Evolutionary conservation across 2,329 filamentous ascomycete species (phyloP).

Genomic region (Claviceps cyperi): DNA sequence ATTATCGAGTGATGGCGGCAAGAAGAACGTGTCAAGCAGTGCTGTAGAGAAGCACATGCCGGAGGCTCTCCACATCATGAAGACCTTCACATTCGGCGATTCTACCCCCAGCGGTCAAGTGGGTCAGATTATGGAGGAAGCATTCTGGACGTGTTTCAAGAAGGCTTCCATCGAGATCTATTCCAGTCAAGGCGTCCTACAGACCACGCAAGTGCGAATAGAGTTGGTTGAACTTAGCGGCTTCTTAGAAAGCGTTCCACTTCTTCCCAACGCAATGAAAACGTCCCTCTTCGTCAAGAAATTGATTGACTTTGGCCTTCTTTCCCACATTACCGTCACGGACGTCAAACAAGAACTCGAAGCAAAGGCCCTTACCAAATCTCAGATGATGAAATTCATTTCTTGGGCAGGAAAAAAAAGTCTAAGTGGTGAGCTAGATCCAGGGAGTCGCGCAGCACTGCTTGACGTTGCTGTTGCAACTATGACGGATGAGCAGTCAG

Average conservation of each 20-base stretch:
- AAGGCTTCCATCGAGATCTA: slow-evolving; percentile 74
- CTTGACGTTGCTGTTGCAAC: slow-evolving; percentile 70
- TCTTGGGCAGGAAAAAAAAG: slow-evolving; percentile 69
- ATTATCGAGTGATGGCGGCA: slow-evolving; percentile 27
- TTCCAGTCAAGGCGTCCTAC: slow-evolving; percentile 73
- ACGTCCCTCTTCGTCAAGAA: slow-evolving; percentile 64
- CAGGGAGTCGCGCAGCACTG: slow-evolving; percentile 49
- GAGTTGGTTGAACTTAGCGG: slow-evolving; percentile 47
- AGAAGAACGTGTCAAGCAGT: slow-evolving; percentile 40
- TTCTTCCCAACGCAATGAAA: slow-evolving; percentile 64
- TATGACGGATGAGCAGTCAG: slow-evolving; percentile 45
- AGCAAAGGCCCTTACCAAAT: slow-evolving; percentile 62
- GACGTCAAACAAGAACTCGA: slow-evolving; percentile 79
- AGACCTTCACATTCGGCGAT: slow-evolving; percentile 77
- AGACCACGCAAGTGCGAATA: slow-evolving; percentile 71
- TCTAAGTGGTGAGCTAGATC: slow-evolving; percentile 56
- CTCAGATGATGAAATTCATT: slow-evolving; percentile 70
- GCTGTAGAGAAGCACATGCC: slow-evolving; percentile 56
- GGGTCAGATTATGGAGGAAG: slow-evolving; percentile 78
- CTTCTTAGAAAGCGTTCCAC: slow-evolving; percentile 81
- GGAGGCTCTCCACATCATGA: slow-evolving; percentile 67
- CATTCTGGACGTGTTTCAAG: slow-evolving; percentile 86
- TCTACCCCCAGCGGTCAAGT: slow-evolving; percentile 80
- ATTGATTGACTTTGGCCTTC: slow-evolving; percentile 68
- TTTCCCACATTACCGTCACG: slow-evolving; percentile 74